Conservation (phyloP, 305 asterid species). For the Fraxinus greggii region DNA sequence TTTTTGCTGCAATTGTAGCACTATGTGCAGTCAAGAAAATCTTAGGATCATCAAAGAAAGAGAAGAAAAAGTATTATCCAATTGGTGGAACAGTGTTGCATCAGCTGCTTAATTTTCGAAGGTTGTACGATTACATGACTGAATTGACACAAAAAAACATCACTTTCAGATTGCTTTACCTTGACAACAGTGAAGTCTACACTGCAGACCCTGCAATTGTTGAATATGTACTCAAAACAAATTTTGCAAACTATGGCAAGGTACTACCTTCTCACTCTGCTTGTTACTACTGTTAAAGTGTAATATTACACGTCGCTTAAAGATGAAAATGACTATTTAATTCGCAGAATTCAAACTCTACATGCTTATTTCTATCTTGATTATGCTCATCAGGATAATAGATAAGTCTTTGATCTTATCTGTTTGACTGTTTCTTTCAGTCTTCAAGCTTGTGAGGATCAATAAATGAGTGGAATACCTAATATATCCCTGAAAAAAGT, state of each 20-base stretch:
- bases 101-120: constrained; percentile 14
- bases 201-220: constrained; percentile 40
- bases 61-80: constrained; percentile 13
- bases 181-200: constrained; percentile 31
- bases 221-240: constrained; percentile 37
- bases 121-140: constrained; percentile 18
- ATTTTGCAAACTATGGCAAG: constrained; percentile 42
- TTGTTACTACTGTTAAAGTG: background rate
- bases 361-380: background rate
- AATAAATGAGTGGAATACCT: background rate
- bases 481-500: background rate
- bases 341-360: background rate
- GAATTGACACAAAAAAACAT: constrained; percentile 10
- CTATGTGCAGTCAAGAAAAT: constrained; percentile 9
- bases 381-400: background rate
- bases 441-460: background rate
- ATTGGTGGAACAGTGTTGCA: constrained; percentile 14
- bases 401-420: background rate
- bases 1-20: constrained; percentile 20
- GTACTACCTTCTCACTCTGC: constrained; percentile 18
- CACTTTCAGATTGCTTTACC: constrained; percentile 21
- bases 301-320: background rate
- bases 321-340: background rate
- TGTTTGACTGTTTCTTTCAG: background rate
- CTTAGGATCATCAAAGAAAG: constrained; percentile 2